Conservation (phyloP, 768 basidiomycete species). For the Trametes meyenii region DNA sequence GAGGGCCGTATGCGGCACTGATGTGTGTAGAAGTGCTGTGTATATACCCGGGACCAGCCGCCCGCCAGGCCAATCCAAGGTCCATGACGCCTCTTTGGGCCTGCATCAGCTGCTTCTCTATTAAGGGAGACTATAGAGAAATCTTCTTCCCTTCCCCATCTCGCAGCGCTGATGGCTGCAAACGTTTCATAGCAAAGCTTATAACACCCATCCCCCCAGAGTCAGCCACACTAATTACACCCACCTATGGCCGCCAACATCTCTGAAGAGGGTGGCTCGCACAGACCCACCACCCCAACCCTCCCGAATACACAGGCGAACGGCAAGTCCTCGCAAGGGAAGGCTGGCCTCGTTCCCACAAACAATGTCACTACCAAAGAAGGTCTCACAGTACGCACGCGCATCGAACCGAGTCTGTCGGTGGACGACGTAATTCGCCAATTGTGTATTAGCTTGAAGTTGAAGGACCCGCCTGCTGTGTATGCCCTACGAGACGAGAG, state of each 20-base stretch:
- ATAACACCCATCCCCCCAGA: constrained; percentile 8
- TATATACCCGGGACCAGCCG: too few species aligned
- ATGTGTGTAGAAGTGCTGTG: too few species aligned
- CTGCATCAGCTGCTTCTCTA: constrained; percentile 3
- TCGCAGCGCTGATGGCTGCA: neutral
- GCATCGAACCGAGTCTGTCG: constrained; percentile 82
- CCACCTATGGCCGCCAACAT: constrained; percentile 19
- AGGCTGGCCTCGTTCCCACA: constrained; percentile 66
- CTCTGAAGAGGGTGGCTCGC: constrained; percentile 15
- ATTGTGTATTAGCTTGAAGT: constrained; percentile 78
- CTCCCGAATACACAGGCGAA: constrained; percentile 16
- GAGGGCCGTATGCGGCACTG: too few species aligned
- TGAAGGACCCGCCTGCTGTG: constrained; percentile 69
- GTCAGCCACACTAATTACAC: constrained; percentile 3
- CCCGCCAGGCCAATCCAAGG: too few species aligned
- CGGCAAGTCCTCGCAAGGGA: constrained; percentile 18
- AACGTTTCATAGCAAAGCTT: constrained; percentile 5
- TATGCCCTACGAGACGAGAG: constrained; percentile 83
- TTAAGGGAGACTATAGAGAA: neutral
- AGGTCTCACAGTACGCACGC: constrained; percentile 74
- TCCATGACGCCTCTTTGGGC: neutral
- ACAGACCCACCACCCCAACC: constrained; percentile 7
- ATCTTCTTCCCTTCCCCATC: constrained; percentile 10
- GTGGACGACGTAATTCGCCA: constrained; percentile 86
- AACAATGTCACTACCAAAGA: constrained; percentile 82